Conservation (phyloP, 1,284 basidiomycete genomes). For the Xerocomus alliaceus region DNA sequence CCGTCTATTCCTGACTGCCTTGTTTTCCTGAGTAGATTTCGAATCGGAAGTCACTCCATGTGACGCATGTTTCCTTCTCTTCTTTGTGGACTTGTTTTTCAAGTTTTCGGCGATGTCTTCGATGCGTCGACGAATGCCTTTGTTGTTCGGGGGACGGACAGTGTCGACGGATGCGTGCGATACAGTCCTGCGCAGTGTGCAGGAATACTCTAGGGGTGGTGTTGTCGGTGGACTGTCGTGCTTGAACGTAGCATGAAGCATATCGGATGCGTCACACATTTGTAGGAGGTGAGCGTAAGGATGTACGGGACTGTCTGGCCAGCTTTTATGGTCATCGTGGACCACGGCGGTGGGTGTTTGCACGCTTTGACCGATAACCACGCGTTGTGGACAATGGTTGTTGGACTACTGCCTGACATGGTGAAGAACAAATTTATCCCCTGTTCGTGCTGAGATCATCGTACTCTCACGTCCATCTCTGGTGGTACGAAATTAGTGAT, state of each 20-base stretch:
- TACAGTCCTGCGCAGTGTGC: constrained; percentile 22
- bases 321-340: constrained; percentile 17
- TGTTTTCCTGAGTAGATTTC: background rate
- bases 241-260: background rate
- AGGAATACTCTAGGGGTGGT: constrained; percentile 11
- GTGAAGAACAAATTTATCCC: too few species aligned
- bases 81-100: constrained; percentile 14
- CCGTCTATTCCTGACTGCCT: background rate
- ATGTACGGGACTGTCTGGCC: background rate
- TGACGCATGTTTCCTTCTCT: background rate
- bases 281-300: background rate
- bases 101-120: constrained; percentile 18
- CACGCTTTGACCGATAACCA: constrained; percentile 15
- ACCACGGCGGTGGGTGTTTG: constrained; percentile 6
- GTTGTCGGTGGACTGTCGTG: constrained; percentile 2
- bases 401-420: constrained; percentile 5
- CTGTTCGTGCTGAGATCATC: too few species aligned
- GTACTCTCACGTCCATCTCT: too few species aligned
- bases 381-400: too few species aligned
- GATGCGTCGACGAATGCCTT: constrained; percentile 28
- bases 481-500: too few species aligned
- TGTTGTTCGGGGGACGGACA: constrained; percentile 4
- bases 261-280: constrained; percentile 1
- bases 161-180: constrained; percentile 31
- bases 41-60: background rate